Conservation (phyloP, 163 green algal species). For the Chloromonas sp. region DNA sequence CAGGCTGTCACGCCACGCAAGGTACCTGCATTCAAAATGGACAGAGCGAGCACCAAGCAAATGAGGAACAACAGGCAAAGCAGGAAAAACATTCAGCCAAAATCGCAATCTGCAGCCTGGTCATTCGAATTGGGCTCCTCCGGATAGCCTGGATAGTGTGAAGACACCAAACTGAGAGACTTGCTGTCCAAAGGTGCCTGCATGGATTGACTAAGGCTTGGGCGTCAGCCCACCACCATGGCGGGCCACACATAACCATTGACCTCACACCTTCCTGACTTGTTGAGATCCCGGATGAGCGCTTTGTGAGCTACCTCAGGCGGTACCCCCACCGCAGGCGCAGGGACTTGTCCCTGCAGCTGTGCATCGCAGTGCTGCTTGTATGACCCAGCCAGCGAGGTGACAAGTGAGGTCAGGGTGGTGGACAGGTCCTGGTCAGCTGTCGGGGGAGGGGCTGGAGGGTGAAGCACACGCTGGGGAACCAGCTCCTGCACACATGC, state of each 20-base stretch:
- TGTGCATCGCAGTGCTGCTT: background rate
- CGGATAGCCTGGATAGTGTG: too few species aligned
- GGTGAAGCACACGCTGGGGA: background rate
- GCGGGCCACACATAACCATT: too few species aligned
- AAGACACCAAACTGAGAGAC: too few species aligned
- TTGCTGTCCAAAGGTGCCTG: too few species aligned
- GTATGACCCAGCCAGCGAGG: background rate
- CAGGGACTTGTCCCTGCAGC: background rate
- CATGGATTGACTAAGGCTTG: too few species aligned
- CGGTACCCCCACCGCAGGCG: background rate
- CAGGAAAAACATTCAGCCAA: too few species aligned
- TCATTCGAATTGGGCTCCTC: too few species aligned
- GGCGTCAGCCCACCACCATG: too few species aligned
- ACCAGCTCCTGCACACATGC: background rate
- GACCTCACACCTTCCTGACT: background rate
- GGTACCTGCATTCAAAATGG: background rate
- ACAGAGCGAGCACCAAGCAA: too few species aligned
- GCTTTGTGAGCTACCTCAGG: background rate
- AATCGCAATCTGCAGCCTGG: too few species aligned
- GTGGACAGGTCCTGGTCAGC: background rate
- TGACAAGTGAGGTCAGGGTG: background rate
- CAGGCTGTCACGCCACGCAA: background rate
- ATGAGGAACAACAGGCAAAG: too few species aligned
- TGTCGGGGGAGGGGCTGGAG: background rate
- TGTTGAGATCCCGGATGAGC: background rate